Base-by-base conservation (phyloP, 2,329 filamentous ascomycete genomes). In the Alternaria angustiovoidea region DNA sequence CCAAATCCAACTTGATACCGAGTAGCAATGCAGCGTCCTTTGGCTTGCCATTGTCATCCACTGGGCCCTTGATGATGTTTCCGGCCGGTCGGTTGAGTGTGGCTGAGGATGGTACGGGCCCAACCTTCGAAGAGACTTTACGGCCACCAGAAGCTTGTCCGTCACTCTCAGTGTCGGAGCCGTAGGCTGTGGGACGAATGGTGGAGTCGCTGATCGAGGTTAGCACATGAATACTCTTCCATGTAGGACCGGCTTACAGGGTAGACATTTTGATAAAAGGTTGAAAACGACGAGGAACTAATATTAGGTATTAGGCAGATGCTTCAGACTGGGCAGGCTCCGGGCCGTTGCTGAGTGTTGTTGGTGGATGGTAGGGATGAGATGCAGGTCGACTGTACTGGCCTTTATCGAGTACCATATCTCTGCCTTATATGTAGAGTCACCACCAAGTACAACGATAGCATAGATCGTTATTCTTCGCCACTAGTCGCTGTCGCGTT, bases 1-100 rank as follows among this genome's bases (percentile, higher is more conserved):
- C 86, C 20, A 88, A 77, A 71, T 89, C 87, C 36, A 89, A 80
- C 80, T 89, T 88, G 79, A 88, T 88, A 57, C 86, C 86, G 38
- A 89, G 81, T 67, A 88, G 81, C 43, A 88, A 80, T 2, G 85
- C 86, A 5, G 87, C 85, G 41, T 84, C 76, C 77, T 87, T 88
- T 60, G 85, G 79, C 67, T 86, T 84, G 61, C 87, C 86, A 54
- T 87, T 78, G 30, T 85, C 83, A 62, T 87, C 85, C 32, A 83
- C 82, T 14, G 86, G 82, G 11, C 86, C 86, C 74, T 83, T 85
- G 63, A 88, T 82, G 34, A 88, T 82, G 57, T 68, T 72, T 42
- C 72, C 74, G 20, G 71, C 79, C 18, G 80, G 80, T 43, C 78
- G 75, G 39, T 76, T 76, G 14, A 82, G 71, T 60, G 78, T 73